Conservation (phyloP, 2,329 filamentous ascomycete species). For the Chaetomium sp. region DNA sequence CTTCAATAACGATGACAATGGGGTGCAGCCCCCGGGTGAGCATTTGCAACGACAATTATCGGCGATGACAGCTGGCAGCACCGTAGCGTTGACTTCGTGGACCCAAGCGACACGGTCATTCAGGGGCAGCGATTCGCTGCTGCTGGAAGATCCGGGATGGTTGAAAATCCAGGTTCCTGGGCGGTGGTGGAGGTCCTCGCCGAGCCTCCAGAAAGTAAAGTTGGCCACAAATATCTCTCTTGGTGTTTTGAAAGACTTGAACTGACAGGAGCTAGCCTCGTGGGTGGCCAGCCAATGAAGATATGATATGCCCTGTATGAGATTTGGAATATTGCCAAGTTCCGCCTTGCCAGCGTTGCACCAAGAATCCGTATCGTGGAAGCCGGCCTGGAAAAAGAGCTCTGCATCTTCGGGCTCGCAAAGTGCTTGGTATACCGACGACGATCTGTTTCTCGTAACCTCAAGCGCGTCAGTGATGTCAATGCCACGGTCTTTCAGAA, state of each 20-base stretch:
- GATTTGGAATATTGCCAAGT: too few relatives aligned
- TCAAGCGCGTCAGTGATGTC: neutral
- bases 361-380: neutral
- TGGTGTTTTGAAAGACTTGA: too few relatives aligned
- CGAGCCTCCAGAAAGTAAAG: too few relatives aligned
- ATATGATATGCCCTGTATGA: neutral
- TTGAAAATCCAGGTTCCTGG: too few relatives aligned
- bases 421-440: neutral
- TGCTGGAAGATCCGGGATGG: too few relatives aligned
- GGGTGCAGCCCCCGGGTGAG: neutral
- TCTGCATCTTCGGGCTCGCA: neutral
- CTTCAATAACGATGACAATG: neutral
- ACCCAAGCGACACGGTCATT: neutral
- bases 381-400: neutral
- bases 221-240: too few relatives aligned
- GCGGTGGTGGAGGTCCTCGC: too few relatives aligned
- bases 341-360: neutral
- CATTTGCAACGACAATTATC: conserved; percentile 2
- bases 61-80: neutral
- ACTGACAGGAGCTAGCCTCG: neutral
- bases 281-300: neutral
- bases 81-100: neutral
- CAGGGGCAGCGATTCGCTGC: too few relatives aligned
- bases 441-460: too few relatives aligned
- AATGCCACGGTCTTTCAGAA: neutral